A percentile compares a stretch with the other conserved stretches of the same genome.
These are phyloP conservation scores for Fusarium odoratissimum DNA, from an alignment of 2,329 filamentous ascomycete species.

Conservation along the genomic window DNA sequence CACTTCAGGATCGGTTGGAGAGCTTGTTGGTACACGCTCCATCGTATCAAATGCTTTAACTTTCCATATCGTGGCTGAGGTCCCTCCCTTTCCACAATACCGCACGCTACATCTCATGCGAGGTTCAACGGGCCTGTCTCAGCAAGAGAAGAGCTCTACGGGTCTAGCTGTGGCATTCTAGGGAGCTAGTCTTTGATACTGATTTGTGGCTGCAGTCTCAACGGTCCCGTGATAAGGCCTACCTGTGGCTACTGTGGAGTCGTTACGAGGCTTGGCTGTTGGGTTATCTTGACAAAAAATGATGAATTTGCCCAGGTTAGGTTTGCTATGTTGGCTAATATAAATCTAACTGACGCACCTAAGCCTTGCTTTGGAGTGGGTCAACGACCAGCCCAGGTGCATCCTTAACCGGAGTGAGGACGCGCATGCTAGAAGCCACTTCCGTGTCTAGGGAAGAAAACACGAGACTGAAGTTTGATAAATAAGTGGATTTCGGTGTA, in stretches of 20 bases:
- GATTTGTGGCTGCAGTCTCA: conserved; percentile 8
- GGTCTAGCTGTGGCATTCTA: background rate
- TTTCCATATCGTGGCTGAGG: background rate
- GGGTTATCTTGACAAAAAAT: background rate
- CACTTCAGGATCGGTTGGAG: background rate
- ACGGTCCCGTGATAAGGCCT: conserved; percentile 40
- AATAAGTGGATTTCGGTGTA: background rate
- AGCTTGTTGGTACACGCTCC: background rate
- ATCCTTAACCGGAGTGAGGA: background rate
- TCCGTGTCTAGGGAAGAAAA: background rate
- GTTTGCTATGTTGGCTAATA: background rate
- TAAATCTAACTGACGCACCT: conserved; percentile 1
- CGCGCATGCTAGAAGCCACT: conserved; percentile 1
- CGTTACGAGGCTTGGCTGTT: background rate
- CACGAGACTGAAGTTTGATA: background rate
- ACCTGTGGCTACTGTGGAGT: conserved; percentile 38
- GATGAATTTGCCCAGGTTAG: conserved; percentile 1
- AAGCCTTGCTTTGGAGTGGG: conserved; percentile 4
- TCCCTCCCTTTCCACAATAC: background rate
- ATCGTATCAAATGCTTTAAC: background rate
- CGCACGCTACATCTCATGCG: background rate
- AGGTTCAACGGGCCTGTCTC: background rate
- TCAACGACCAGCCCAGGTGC: background rate
- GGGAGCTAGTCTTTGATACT: background rate
- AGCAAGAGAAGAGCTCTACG: background rate